These are phyloP conservation scores for Sungouiozyma intestinalis DNA, from an alignment of 805 yeast species.

Conservation along the genomic window DNA sequence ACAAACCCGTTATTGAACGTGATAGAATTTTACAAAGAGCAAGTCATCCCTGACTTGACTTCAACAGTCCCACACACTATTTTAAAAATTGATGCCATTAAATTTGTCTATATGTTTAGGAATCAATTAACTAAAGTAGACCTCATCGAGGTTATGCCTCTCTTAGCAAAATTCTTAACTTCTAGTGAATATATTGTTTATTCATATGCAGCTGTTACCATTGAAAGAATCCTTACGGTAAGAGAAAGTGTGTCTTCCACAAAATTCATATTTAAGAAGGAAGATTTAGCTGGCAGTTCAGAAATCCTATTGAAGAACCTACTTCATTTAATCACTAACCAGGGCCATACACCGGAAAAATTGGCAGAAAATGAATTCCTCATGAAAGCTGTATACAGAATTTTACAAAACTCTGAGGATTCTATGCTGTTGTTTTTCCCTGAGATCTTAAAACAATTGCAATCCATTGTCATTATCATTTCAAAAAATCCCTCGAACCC, in stretches of 20 bases:
- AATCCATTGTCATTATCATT: conserved; percentile 59
- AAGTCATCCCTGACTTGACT: conserved; percentile 78
- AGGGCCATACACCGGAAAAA: conserved; percentile 68
- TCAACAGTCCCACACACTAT: conserved; percentile 52
- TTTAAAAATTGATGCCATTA: conserved; percentile 83
- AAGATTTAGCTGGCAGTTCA: conserved; percentile 57
- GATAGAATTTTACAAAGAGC: conserved; percentile 68
- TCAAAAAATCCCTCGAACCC: conserved; percentile 93
- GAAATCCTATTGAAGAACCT: conserved; percentile 54
- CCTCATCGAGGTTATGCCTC: conserved; percentile 66
- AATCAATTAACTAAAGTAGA: conserved; percentile 87
- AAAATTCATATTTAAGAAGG: conserved; percentile 54
- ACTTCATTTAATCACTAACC: conserved; percentile 53
- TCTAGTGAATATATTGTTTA: conserved; percentile 69
- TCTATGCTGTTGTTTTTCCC: conserved; percentile 38
- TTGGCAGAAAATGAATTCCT: conserved; percentile 90
- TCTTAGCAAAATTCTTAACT: conserved; percentile 59
- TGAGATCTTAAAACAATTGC: conserved; percentile 49
- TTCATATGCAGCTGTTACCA: conserved; percentile 87
- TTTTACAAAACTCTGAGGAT: conserved; percentile 63
- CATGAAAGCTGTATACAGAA: conserved; percentile 81
- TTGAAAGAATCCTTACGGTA: conserved; percentile 77
- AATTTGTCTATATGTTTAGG: conserved; percentile 79
- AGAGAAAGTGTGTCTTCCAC: conserved; percentile 44
- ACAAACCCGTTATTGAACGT: conserved; percentile 81